These are phyloP conservation scores for Phylloporus arenicola DNA, from an alignment of 768 basidiomycete species.

Conservation along the genomic window DNA sequence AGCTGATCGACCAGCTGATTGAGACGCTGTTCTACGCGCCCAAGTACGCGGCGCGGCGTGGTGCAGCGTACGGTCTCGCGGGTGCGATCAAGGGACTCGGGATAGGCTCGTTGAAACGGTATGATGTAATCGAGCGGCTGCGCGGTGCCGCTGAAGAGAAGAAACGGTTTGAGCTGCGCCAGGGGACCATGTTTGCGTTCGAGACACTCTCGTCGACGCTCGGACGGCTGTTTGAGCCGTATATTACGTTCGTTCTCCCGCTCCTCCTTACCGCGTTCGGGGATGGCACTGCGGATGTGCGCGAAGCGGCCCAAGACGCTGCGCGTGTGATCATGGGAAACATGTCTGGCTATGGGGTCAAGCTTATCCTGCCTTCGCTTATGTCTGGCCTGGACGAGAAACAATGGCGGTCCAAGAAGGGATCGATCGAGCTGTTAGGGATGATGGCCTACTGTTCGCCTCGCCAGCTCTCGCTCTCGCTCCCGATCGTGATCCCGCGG, in stretches of 20 bases:
- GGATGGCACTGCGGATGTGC: constrained; percentile 79
- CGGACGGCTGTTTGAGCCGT: constrained; percentile 90
- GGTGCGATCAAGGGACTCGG: constrained; percentile 92
- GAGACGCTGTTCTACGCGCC: constrained; percentile 68
- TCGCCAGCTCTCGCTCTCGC: constrained; percentile 85
- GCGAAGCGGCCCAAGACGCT: constrained; percentile 90
- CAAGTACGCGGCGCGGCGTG: constrained; percentile 93
- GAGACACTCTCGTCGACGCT: constrained; percentile 86
- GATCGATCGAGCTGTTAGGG: constrained; percentile 92
- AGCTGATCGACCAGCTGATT: constrained; percentile 72
- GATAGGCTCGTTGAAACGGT: constrained; percentile 78
- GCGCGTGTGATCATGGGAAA: constrained; percentile 93
- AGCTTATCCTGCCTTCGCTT: constrained; percentile 86
- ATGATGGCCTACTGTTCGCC: constrained; percentile 99
- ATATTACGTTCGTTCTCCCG: constrained; percentile 79
- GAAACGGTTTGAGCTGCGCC: constrained; percentile 77
- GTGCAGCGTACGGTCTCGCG: constrained; percentile 93
- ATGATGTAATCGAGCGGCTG: constrained; percentile 68
- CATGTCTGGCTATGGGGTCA: constrained; percentile 92
- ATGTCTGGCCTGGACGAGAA: constrained; percentile 93
- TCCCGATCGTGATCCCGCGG: constrained; percentile 96
- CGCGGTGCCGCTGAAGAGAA: constrained; percentile 82
- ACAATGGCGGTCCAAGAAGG: constrained; percentile 97
- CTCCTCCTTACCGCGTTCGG: constrained; percentile 82
- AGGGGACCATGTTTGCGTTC: constrained; percentile 93